Evolutionary conservation across 345 rosid species (phyloP), one percentile per base, ranked within the genome.

Genomic region (Eucalyptus erythrocorys): DNA sequence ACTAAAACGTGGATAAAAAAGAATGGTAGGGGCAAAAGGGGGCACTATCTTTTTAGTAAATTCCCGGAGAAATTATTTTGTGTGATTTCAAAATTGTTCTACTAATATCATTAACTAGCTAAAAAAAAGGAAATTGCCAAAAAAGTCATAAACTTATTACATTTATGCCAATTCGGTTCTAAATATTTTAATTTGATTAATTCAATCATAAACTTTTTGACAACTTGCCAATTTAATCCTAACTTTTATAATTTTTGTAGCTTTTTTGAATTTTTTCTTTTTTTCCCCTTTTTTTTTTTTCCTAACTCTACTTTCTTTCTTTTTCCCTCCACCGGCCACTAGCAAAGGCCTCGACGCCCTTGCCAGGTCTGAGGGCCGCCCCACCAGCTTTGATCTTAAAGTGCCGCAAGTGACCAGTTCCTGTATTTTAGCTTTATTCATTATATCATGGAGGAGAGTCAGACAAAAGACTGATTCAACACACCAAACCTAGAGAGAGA

Each of bases 101-200:
- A 22, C 61, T 55, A 55, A 55, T 55, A 55, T 55, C 30, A 24
- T 55, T 24, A 55, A 55, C 13, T 55, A 55, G 27, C 13, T 51
- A 55, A 22, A 0, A 26, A 55, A 55, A 0, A 2, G 1, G 1
- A 24, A 55, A 55, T 22, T 55, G 24, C 1, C 6, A 24, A 22
- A 55, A 2, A 4, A 24, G 0, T 55, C 13, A 24, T 24, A 10
- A 55, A 24, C 1, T 0, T 55, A 55, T 55, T 55, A 26, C 6
- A 55, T 55, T 4, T 22, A 55, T 55, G 1, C 61, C 13, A 24
- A 24, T 24, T 55, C 6, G 24, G 13, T 55, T 55, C 1, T 55
- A 10, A 55, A 55, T 26, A 55, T 55, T 2, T 55, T 55, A 10
- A 55, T 24, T 24, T 55, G 13, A 13, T 2, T 19, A 55, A 55